Conservation (phyloP, 202 grass and related monocot genomes). For the Schoenoplectus triqueter region DNA sequence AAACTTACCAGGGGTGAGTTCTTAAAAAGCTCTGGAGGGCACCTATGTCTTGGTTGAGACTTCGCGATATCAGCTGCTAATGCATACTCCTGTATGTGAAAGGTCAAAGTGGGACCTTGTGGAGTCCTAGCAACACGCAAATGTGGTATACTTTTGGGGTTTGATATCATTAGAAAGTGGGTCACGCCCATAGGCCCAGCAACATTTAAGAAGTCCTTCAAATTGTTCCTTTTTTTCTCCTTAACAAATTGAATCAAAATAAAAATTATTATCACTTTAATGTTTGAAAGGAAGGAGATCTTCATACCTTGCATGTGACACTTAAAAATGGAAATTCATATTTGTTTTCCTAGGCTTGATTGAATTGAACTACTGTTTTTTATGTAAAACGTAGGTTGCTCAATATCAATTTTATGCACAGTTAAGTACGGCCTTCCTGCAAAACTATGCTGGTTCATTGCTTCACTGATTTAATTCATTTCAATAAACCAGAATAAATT, state of each 20-base stretch:
- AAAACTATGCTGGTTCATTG: not conserved
- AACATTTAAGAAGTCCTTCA: constrained; percentile 90
- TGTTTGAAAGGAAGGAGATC: not conserved
- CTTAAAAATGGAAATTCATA: not conserved
- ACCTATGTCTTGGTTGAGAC: constrained; percentile 71
- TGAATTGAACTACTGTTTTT: not conserved
- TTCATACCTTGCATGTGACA: not conserved
- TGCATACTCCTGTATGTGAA: constrained; percentile 72
- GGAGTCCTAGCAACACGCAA: constrained; percentile 72
- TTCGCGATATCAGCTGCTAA: constrained; percentile 73
- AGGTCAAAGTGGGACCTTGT: constrained; percentile 75
- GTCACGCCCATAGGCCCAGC: constrained; percentile 79
- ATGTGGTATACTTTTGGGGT: constrained; percentile 72
- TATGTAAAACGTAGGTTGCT: not conserved
- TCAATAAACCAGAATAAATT: not conserved
- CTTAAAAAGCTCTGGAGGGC: constrained; percentile 77
- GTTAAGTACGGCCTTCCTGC: not conserved
- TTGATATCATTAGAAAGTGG: constrained; percentile 85
- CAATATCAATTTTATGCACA: not conserved
- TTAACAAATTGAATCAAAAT: constrained; percentile 35
- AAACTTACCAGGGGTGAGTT: constrained; percentile 71
- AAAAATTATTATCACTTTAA: not conserved
- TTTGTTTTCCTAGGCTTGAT: not conserved
- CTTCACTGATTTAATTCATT: not conserved
- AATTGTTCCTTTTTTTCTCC: constrained; percentile 89